Evolutionary conservation across 78 protist species (phyloP).

Genomic region (Thecamonas trahens): DNA sequence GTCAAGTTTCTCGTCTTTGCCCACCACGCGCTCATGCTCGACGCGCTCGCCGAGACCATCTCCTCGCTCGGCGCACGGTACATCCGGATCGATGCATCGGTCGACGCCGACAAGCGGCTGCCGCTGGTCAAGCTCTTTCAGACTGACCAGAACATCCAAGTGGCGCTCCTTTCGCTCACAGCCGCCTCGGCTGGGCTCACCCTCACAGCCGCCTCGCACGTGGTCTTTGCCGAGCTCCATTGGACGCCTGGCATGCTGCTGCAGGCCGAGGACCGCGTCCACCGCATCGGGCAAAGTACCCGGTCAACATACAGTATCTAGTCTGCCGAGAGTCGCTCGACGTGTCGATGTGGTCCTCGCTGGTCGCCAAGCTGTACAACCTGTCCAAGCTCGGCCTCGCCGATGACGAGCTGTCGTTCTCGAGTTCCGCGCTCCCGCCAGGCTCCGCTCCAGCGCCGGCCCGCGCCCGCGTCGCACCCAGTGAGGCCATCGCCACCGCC

Average conservation of each 20-base stretch:
- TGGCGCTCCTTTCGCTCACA: conserved; percentile 39
- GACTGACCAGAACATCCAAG: background rate
- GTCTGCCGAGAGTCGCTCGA: background rate
- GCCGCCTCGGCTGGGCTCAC: conserved; percentile 57
- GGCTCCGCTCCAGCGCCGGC: no score
- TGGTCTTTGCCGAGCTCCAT: conserved; percentile 56
- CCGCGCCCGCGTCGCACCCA: no score
- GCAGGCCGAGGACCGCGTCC: conserved; percentile 27
- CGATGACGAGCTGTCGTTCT: no score
- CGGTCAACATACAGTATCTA: background rate
- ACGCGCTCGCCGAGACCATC: background rate
- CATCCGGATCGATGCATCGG: background rate
- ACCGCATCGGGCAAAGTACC: background rate
- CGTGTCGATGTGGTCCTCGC: background rate
- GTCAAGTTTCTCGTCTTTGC: background rate
- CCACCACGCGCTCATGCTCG: background rate
- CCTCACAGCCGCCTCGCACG: conserved; percentile 19
- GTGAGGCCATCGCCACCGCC: no score
- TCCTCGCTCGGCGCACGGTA: no score
- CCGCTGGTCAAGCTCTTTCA: background rate
- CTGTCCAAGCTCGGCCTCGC: no score
- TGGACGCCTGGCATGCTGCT: conserved; percentile 49
- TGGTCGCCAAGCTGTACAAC: background rate
- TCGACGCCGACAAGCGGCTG: background rate
- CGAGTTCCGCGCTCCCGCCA: no score